These are phyloP conservation scores for Neofusicoccum ribis DNA, from an alignment of 2,329 filamentous ascomycete genomes.

Conservation along the genomic window DNA sequence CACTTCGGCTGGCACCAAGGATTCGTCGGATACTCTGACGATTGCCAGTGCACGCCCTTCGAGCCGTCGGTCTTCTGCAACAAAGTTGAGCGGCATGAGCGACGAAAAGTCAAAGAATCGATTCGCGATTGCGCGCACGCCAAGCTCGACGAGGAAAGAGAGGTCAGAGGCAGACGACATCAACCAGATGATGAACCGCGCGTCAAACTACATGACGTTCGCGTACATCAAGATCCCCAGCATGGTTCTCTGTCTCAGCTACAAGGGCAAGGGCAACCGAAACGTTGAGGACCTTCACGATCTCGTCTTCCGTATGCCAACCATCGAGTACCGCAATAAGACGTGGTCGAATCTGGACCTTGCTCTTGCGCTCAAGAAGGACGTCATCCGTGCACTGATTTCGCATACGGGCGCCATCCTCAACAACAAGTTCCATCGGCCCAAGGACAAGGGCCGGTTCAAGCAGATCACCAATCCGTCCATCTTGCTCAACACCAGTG, in stretches of 20 bases:
- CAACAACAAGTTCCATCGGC: conserved; percentile 93
- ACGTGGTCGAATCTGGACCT: conserved; percentile 98
- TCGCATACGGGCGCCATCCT: conserved; percentile 95
- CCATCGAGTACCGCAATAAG: conserved; percentile 96
- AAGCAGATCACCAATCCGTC: conserved; percentile 82
- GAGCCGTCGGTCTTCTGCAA: conserved; percentile 32
- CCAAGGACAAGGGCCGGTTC: conserved; percentile 76
- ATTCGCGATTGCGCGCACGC: conserved; percentile 38
- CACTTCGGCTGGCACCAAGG: conserved; percentile 28
- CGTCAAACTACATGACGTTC: conserved; percentile 96
- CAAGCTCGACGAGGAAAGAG: conserved; percentile 46
- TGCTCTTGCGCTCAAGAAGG: conserved; percentile 87
- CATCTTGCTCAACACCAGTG: conserved; percentile 54
- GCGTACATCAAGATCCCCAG: conserved; percentile 93
- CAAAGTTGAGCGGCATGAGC: conserved; percentile 25
- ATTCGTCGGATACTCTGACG: conserved; percentile 20
- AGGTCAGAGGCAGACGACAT: conserved; percentile 76
- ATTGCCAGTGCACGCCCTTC: conserved; percentile 29
- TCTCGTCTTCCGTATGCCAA: conserved; percentile 93
- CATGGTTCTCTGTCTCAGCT: conserved; percentile 91
- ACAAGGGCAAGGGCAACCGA: conserved; percentile 92
- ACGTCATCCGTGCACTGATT: conserved; percentile 89
- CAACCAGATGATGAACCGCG: conserved; percentile 92
- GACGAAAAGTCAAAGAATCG: conserved; percentile 36
- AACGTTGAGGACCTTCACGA: conserved; percentile 97